These are phyloP conservation scores for Tripterygium wilfordii DNA, from an alignment of 177 flowering plant species.

Conservation along the genomic window DNA sequence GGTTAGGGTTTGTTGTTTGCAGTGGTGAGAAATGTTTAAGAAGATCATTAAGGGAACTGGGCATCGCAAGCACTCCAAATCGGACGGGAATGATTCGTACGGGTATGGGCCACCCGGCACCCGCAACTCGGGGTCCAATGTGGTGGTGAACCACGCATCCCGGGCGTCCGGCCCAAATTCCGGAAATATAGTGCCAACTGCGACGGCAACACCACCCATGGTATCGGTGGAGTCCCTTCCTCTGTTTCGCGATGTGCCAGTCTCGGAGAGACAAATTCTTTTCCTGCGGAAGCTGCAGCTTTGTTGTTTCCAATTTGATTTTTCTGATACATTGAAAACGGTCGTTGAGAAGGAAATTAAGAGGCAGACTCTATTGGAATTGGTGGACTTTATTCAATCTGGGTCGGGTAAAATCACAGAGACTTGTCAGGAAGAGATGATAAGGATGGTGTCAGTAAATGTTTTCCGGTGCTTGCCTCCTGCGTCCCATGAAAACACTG, in stretches of 20 bases:
- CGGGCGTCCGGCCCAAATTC: constrained; percentile 22
- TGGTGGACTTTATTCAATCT: constrained; percentile 26
- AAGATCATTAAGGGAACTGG: constrained; percentile 76
- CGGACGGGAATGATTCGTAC: constrained; percentile 39
- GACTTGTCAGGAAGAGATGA: constrained; percentile 27
- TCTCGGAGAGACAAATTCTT: constrained; percentile 17
- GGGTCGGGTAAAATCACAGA: constrained; percentile 28
- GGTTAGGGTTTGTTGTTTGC: not conserved
- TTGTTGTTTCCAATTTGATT: constrained; percentile 27
- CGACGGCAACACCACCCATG: constrained; percentile 8
- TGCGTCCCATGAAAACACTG: constrained; percentile 24
- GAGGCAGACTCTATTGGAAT: constrained; percentile 22
- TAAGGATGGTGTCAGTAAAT: constrained; percentile 21
- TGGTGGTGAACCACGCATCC: constrained; percentile 68
- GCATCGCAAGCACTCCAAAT: constrained; percentile 45
- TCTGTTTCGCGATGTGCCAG: constrained; percentile 20
- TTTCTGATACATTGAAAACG: constrained; percentile 20
- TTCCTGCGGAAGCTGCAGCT: constrained; percentile 22
- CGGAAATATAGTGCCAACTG: not conserved
- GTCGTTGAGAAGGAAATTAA: constrained; percentile 27
- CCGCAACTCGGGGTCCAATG: constrained; percentile 24
- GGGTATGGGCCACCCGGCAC: not conserved
- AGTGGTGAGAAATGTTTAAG: constrained; percentile 44
- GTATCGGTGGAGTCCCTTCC: constrained; percentile 20
- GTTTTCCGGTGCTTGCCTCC: constrained; percentile 28